Conservation (phyloP, 345 rosid genomes). For the Theobroma cacao region DNA sequence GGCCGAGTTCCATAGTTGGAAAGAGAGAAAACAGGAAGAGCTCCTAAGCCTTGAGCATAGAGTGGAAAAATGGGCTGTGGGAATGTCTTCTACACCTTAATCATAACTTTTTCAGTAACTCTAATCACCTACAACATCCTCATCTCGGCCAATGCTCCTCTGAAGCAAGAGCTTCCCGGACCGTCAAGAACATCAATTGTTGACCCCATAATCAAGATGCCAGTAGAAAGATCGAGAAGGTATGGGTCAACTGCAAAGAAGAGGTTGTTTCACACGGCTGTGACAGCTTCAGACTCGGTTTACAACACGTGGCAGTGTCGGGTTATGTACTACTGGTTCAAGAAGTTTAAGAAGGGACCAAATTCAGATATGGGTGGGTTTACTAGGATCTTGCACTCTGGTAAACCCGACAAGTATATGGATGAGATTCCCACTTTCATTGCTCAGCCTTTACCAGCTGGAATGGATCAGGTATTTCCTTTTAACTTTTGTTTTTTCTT, state of each 20-base stretch:
- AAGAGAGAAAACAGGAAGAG: not conserved
- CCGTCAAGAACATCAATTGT: constrained; percentile 46
- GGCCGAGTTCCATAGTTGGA: not conserved
- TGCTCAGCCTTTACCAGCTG: constrained; percentile 89
- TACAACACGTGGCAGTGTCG: constrained; percentile 99
- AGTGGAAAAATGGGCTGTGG: constrained; percentile 71
- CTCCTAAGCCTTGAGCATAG: not conserved
- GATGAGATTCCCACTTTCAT: constrained; percentile 97
- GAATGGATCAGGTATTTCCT: constrained; percentile 78
- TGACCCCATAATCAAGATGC: constrained; percentile 81
- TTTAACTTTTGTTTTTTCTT: not conserved
- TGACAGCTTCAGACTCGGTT: constrained; percentile 90
- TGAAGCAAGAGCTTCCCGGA: constrained; percentile 78
- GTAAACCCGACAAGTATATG: constrained; percentile 79
- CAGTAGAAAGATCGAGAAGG: constrained; percentile 47
- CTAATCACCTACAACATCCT: constrained; percentile 94
- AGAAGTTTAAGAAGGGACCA: constrained; percentile 58
- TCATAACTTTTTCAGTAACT: constrained; percentile 74
- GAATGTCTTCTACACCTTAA: constrained; percentile 61
- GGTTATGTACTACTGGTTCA: constrained; percentile 97
- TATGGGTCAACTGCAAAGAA: constrained; percentile 21
- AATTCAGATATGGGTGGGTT: constrained; percentile 89
- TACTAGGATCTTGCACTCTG: constrained; percentile 94
- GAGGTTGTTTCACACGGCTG: constrained; percentile 93
- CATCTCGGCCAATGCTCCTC: constrained; percentile 91